Evolutionary conservation across 2,329 filamentous ascomycete species (phyloP).

Genomic region (Venturia pyrina): DNA sequence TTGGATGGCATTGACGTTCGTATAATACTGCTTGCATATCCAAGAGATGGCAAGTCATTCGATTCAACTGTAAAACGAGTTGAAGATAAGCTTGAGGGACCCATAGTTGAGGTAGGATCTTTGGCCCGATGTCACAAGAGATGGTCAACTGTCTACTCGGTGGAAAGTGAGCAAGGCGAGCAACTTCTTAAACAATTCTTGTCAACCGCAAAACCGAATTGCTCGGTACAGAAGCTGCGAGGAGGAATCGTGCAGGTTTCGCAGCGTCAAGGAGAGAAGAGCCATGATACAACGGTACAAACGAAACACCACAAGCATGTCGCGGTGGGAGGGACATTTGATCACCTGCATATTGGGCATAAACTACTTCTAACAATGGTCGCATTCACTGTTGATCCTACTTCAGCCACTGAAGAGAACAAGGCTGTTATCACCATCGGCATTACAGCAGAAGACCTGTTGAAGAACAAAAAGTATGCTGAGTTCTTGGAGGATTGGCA

Average conservation of each 20-base stretch:
- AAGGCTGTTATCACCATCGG: slow-evolving; percentile 62
- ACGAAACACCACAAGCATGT: slow-evolving; percentile 47
- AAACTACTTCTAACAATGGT: slow-evolving; percentile 92
- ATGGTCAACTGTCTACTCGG: slow-evolving; percentile 58
- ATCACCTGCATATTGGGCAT: slow-evolving; percentile 90
- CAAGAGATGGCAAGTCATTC: slow-evolving; percentile 14
- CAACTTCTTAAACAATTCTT: slow-evolving; percentile 41
- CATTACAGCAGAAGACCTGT: slow-evolving; percentile 76
- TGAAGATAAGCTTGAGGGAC: slow-evolving; percentile 28
- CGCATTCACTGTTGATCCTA: slow-evolving; percentile 53
- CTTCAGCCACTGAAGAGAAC: slow-evolving; percentile 18
- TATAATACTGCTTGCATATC: slow-evolving; percentile 61
- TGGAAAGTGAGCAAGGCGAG: slow-evolving; percentile 55
- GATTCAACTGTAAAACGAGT: not conserved
- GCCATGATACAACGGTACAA: slow-evolving; percentile 3
- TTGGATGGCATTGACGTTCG: slow-evolving; percentile 63
- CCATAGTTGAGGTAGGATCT: slow-evolving; percentile 39
- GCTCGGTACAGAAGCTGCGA: slow-evolving; percentile 25
- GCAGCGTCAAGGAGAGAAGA: not conserved
- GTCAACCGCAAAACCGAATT: slow-evolving; percentile 21
- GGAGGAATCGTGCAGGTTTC: slow-evolving; percentile 23
- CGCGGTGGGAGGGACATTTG: slow-evolving; percentile 87
- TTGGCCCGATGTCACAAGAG: slow-evolving; percentile 39
- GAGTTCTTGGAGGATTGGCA: slow-evolving; percentile 75
- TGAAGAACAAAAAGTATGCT: slow-evolving; percentile 81